Base-by-base conservation (phyloP, 176 grass and related monocot genomes). In the Poa pratensis region DNA sequence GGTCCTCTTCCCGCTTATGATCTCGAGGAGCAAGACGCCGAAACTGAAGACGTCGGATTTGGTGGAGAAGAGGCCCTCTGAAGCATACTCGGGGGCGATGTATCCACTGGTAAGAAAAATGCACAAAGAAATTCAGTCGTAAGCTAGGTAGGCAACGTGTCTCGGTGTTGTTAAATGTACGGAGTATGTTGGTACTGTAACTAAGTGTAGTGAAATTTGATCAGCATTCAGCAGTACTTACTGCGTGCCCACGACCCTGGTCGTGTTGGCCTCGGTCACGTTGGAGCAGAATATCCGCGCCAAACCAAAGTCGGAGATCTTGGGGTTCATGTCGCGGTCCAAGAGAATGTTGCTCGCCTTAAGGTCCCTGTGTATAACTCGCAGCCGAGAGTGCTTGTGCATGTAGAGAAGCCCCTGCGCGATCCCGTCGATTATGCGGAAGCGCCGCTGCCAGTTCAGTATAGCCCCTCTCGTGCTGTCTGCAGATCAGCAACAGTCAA, bases 11-110 rank as follows among this genome's bases (percentile, higher is more conserved):
- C 89, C 92, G 23, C 67, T 90, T 23, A 94, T 68, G 55, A 91
- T 92, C 84, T 94, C 92, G 5, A 94, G 77, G 32, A 90, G 82
- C 79, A 92, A 16, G 43, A 92, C 87, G 0, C 89, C 92, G 5
- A 85, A 92, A 69, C 92, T 92, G 58, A 90, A 94, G 0, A 91
- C 85, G 5, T 94, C 89, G 0, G 92, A 94, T 69, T 80, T 92
- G 42, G 62, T 66, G 2, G 92, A 94, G 80, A 94, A 94, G 28
- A 91, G 60, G 5, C 92, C 92, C 79, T 87, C 78, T 1, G 75
- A 87, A 58, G 84, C 89, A n/a, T 94, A 94, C 49, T 91, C 92
- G 0, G 92, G 89, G 13, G 89, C 84, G 2, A 94, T 94, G 70
- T 94, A 91, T 15, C 92, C 92, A 49, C 89, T 94, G 77, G 32